Percentiles rank a stretch among this genome's conserved stretches.
Conservation (phyloP, 495 filamentous ascomycete genomes). For the Aspergillus wentii region DNA sequence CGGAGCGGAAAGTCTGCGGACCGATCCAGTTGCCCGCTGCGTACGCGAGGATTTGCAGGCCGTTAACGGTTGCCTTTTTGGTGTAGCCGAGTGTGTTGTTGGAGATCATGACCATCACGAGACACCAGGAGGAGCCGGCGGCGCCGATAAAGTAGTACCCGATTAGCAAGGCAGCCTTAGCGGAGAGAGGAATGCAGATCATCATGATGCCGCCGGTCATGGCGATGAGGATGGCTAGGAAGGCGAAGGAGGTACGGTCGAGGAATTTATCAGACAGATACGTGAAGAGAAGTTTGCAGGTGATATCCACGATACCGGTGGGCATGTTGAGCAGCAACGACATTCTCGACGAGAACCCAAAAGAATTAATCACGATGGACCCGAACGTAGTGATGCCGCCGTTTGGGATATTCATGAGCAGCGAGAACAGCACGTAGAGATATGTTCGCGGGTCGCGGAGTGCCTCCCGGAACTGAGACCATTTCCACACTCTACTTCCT, state of each 20-base stretch:
- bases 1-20: constrained; percentile 53
- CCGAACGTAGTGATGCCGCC: constrained; percentile 34
- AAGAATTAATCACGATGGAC: constrained; percentile 28
- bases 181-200: too few relatives aligned
- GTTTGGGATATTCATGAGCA: constrained; percentile 23
- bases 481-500: constrained; percentile 47
- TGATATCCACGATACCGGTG: constrained; percentile 22
- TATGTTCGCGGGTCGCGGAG: constrained; percentile 36
- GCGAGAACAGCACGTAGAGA: constrained; percentile 17
- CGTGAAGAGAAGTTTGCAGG: constrained; percentile 27
- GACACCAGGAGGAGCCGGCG: too few relatives aligned
- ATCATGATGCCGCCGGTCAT: too few relatives aligned
- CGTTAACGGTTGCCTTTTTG: constrained; percentile 25
- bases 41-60: too few relatives aligned
- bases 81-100: constrained; percentile 36
- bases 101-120: constrained; percentile 32
- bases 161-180: too few relatives aligned
- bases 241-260: too few relatives aligned
- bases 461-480: constrained; percentile 40
- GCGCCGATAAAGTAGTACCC: too few relatives aligned
- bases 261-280: constrained; percentile 28
- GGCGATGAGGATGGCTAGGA: too few relatives aligned
- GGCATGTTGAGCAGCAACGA: constrained; percentile 31
- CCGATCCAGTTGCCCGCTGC: constrained; percentile 59
- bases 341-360: constrained; percentile 28